A percentile compares a stretch with the other conserved stretches of the same genome.
These are phyloP conservation scores for Cladophialophora yegresii DNA, from an alignment of 2,329 filamentous ascomycete species.

Conservation along the genomic window DNA sequence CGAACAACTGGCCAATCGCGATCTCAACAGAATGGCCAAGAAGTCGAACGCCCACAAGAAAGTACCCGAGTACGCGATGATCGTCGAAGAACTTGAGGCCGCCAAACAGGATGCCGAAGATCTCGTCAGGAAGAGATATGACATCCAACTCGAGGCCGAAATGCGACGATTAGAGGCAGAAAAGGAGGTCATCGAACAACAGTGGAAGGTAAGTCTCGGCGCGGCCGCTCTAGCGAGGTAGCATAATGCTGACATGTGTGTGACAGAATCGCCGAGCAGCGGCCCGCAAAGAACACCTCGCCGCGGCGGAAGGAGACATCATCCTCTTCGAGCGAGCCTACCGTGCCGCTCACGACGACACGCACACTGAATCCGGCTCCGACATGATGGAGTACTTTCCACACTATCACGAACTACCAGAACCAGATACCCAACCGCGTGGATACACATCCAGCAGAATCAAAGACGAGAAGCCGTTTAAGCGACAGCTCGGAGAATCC, in stretches of 20 bases:
- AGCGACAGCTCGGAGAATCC: constrained; percentile 23
- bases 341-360: constrained; percentile 46
- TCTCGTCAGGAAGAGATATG: constrained; percentile 41
- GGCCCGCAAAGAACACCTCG: constrained; percentile 41
- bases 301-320: constrained; percentile 46
- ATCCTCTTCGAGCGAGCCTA: constrained; percentile 45
- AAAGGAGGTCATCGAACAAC: constrained; percentile 41
- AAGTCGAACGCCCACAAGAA: constrained; percentile 47
- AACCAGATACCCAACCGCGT: constrained; percentile 30
- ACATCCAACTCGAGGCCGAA: constrained; percentile 40
- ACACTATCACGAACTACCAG: constrained; percentile 34
- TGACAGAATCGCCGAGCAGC: constrained; percentile 38
- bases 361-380: constrained; percentile 44
- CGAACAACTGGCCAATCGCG: constrained; percentile 44
- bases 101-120: constrained; percentile 38
- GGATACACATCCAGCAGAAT: constrained; percentile 35
- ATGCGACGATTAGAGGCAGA: constrained; percentile 40
- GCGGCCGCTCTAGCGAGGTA: not conserved
- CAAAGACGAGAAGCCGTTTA: constrained; percentile 36
- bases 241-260: constrained; percentile 22
- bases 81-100: constrained; percentile 41
- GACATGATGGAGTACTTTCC: constrained; percentile 39
- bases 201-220: constrained; percentile 33
- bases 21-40: constrained; percentile 44
- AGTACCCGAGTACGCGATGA: constrained; percentile 44